These are phyloP conservation scores for Ruellia speciosa DNA, from an alignment of 305 asterid species.

Conservation along the genomic window DNA sequence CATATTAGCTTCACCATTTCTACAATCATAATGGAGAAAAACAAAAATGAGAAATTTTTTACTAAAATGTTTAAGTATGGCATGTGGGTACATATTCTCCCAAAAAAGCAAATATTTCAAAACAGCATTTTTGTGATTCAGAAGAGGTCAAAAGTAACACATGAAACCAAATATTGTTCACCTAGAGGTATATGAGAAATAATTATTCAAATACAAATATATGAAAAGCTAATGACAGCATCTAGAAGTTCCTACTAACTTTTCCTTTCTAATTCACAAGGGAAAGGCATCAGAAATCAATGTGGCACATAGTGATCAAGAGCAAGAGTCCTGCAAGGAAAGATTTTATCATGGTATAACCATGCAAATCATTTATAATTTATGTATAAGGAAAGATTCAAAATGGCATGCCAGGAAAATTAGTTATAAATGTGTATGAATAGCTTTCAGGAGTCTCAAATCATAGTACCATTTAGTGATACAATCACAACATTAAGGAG, in stretches of 20 bases:
- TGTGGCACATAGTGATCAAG: background rate
- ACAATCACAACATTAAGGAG: slow-evolving; percentile 27
- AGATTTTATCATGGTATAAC: too few relatives aligned
- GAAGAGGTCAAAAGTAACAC: slow-evolving; percentile 2
- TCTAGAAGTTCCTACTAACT: background rate
- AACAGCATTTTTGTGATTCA: background rate
- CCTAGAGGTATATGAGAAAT: background rate
- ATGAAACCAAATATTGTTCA: slow-evolving; percentile 4
- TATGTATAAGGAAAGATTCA: too few relatives aligned
- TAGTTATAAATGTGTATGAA: too few relatives aligned
- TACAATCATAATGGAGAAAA: slow-evolving; percentile 2
- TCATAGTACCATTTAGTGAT: background rate
- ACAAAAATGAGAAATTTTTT: slow-evolving; percentile 7
- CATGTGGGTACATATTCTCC: slow-evolving; percentile 2
- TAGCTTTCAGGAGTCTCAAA: too few relatives aligned
- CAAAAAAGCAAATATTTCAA: slow-evolving; percentile 3
- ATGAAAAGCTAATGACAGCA: background rate
- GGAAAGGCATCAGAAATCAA: slow-evolving; percentile 9
- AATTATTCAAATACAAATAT: background rate
- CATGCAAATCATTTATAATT: too few relatives aligned
- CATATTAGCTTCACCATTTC: slow-evolving; percentile 6
- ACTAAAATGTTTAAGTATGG: slow-evolving; percentile 2
- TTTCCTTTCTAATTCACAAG: slow-evolving; percentile 5
- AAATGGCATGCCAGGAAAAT: too few relatives aligned
- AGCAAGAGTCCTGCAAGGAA: background rate